These are phyloP conservation scores for Groenewaldozyma sp. DNA, from an alignment of 1,139 yeast species.

Conservation along the genomic window DNA sequence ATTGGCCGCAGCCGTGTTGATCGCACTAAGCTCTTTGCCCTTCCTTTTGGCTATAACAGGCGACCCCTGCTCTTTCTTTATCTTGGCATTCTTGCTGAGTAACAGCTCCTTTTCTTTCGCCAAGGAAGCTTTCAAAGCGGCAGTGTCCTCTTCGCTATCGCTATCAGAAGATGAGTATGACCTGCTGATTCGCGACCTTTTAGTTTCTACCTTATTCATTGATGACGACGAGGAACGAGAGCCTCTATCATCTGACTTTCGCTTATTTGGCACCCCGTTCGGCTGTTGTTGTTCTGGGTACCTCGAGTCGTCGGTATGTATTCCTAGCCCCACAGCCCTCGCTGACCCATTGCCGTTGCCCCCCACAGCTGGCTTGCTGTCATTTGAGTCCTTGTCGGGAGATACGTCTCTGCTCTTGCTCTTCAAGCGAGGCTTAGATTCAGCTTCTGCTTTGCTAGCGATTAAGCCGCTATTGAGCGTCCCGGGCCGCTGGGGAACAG, in stretches of 20 bases:
- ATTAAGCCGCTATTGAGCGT: background rate
- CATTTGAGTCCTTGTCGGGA: background rate
- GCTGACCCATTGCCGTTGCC: background rate
- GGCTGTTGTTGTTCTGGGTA: background rate
- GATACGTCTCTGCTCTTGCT: too few relatives aligned
- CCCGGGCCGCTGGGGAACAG: background rate
- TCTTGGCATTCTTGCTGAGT: background rate
- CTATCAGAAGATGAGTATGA: conserved; percentile 15
- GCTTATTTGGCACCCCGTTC: background rate
- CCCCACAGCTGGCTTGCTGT: background rate
- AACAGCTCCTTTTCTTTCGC: conserved; percentile 6
- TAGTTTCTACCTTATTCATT: conserved; percentile 4
- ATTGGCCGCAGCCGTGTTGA: background rate
- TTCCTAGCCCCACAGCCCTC: background rate
- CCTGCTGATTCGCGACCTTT: conserved; percentile 15
- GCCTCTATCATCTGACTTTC: background rate
- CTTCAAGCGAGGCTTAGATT: background rate
- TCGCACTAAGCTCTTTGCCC: background rate
- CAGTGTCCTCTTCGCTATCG: conserved; percentile 9
- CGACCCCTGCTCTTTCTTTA: background rate
- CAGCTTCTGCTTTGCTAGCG: background rate
- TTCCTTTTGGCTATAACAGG: background rate
- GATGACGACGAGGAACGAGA: background rate
- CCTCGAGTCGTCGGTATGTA: background rate
- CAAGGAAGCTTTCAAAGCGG: conserved; percentile 6